phyloP scores from a whole-genome alignment of 176 grass and related monocot genomes.

The Alloteropsis semialata region DNA sequence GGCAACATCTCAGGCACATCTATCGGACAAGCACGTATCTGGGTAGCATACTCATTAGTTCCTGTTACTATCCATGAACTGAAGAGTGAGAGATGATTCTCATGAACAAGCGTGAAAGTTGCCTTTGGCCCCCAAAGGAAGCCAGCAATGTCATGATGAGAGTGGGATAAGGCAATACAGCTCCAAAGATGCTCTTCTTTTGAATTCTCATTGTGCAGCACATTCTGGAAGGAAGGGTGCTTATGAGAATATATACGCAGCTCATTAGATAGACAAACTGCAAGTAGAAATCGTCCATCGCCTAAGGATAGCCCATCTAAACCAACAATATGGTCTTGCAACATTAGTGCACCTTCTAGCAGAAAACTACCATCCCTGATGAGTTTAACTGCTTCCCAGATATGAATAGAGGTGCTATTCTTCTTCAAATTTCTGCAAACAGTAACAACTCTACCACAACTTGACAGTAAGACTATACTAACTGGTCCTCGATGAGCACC shows the following conservation, averaged over 20 bases:
- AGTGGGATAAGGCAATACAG: slow-evolving; percentile 66
- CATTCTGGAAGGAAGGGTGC: slow-evolving; percentile 48
- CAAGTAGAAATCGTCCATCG: slow-evolving; percentile 76
- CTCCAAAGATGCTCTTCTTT: slow-evolving; percentile 66
- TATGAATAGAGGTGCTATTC: slow-evolving; percentile 52
- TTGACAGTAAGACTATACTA: slow-evolving; percentile 56
- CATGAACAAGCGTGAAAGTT: slow-evolving; percentile 74
- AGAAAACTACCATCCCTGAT: slow-evolving; percentile 63
- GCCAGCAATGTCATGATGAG: slow-evolving; percentile 56
- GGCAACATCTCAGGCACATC: slow-evolving; percentile 30
- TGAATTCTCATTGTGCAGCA: slow-evolving; percentile 45
- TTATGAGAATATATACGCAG: slow-evolving; percentile 75
- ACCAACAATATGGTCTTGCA: slow-evolving; percentile 62
- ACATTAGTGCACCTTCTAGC: slow-evolving; percentile 62
- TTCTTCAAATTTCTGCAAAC: slow-evolving; percentile 44
- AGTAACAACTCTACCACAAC: slow-evolving; percentile 75
- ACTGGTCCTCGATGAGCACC: slow-evolving; percentile 59
- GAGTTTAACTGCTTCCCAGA: slow-evolving; percentile 77
- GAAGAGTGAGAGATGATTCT: slow-evolving; percentile 80
- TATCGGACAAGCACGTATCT: slow-evolving; percentile 23
- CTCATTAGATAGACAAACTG: slow-evolving; percentile 68
- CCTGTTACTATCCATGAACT: slow-evolving; percentile 54
- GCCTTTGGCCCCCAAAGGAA: slow-evolving; percentile 89
- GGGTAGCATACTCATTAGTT: slow-evolving; percentile 6
- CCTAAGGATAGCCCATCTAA: slow-evolving; percentile 79